A percentile compares a stretch with the other conserved stretches of the same genome.
Conservation (phyloP, 495 filamentous ascomycete species). For the Penicillium angulare region DNA sequence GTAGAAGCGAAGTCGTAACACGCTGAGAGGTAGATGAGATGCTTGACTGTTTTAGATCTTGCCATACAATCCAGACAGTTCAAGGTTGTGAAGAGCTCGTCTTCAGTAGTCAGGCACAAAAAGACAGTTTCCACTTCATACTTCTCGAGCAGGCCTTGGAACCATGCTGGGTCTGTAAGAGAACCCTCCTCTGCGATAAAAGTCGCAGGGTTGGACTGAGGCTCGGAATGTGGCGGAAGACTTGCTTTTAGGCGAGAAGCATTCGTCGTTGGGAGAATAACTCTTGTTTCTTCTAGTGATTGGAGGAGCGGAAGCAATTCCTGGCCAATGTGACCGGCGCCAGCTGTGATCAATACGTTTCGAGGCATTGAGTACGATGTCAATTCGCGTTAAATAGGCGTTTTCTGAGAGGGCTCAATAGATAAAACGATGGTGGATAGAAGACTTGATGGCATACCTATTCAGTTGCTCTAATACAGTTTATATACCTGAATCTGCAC, state of each 20-base stretch:
- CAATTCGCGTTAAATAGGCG: neutral
- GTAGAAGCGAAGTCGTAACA: neutral
- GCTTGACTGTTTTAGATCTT: neutral
- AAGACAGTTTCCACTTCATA: neutral
- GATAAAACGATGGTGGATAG: neutral
- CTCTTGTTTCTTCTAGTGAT: neutral
- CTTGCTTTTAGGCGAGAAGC: neutral
- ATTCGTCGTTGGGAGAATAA: neutral
- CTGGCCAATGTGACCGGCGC: neutral
- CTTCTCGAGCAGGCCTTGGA: neutral
- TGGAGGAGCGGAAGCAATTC: neutral
- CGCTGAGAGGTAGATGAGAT: neutral
- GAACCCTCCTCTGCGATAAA: neutral
- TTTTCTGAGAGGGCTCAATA: neutral
- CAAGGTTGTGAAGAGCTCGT: conserved; percentile 1
- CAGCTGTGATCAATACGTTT: neutral
- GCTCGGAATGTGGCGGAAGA: neutral
- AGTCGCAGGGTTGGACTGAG: neutral
- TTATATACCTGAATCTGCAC: no score
- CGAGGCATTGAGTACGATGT: neutral
- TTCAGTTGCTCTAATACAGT: no score
- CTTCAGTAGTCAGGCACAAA: neutral
- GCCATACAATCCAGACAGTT: neutral
- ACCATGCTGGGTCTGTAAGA: neutral
- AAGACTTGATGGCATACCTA: no score